These are phyloP conservation scores for Pascua guehoae DNA, from an alignment of 1,284 basidiomycete genomes.

Conservation along the genomic window DNA sequence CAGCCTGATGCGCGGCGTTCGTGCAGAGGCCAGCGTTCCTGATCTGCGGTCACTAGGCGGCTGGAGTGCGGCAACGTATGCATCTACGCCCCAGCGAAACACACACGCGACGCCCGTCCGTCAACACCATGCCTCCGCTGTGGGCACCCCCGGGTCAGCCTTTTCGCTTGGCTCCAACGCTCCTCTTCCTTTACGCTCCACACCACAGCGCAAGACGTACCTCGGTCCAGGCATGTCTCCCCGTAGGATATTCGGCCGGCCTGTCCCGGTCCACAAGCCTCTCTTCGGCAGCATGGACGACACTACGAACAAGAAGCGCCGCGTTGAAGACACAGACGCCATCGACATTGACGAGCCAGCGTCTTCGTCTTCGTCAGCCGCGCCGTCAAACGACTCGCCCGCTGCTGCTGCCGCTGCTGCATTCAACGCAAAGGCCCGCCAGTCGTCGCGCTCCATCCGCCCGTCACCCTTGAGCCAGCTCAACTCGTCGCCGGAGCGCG, in stretches of 20 bases:
- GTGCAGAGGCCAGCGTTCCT: constrained; percentile 16
- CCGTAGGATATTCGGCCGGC: constrained; percentile 23
- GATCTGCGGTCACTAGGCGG: constrained; percentile 6
- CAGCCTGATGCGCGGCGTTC: constrained; percentile 27
- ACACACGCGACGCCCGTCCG: not conserved
- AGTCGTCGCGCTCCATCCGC: constrained; percentile 3
- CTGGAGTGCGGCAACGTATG: constrained; percentile 22
- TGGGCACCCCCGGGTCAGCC: constrained; percentile 16
- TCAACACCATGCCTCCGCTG: not conserved
- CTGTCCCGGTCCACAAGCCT: constrained; percentile 14
- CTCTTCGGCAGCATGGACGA: constrained; percentile 17
- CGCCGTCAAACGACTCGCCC: not conserved
- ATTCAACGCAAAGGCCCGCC: constrained; percentile 7
- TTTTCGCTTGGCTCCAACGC: constrained; percentile 17
- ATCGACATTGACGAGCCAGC: constrained; percentile 8
- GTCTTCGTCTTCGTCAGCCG: not conserved
- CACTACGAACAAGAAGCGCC: constrained; percentile 21
- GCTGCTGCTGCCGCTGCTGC: constrained; percentile 9
- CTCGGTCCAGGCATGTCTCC: constrained; percentile 43
- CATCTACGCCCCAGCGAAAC: not conserved
- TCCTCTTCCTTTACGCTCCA: not conserved
- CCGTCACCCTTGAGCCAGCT: constrained; percentile 22
- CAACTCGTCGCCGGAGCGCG: constrained; percentile 3
- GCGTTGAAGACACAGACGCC: constrained; percentile 5
- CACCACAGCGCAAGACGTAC: constrained; percentile 19